Percentiles rank a stretch among this genome's conserved stretches.
These are phyloP conservation scores for Pyrenula aspistea DNA, from an alignment of 495 filamentous ascomycete genomes.

Conservation along the genomic window DNA sequence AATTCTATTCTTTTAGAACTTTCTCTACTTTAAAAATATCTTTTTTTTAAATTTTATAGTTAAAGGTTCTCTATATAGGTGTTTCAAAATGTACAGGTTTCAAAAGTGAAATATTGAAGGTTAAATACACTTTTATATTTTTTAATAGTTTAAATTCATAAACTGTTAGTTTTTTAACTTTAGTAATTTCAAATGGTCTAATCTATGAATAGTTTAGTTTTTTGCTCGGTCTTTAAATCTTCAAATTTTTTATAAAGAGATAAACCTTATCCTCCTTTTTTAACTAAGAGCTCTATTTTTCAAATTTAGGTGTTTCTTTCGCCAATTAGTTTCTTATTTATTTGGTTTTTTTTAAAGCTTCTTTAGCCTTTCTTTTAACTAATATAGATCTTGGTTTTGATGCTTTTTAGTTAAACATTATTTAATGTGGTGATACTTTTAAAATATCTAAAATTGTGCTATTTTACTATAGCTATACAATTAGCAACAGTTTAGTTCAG, in stretches of 20 bases:
- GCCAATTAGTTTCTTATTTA: background rate
- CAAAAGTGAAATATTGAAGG: background rate
- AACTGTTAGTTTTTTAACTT: background rate
- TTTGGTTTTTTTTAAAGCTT: background rate
- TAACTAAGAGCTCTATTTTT: background rate
- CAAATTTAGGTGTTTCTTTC: too few relatives aligned
- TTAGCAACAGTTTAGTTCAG: background rate
- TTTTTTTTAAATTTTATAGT: background rate
- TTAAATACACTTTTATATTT: background rate
- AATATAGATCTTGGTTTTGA: background rate
- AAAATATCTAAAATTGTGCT: background rate
- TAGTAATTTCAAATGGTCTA: background rate
- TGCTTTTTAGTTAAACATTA: background rate
- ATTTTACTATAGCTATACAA: background rate
- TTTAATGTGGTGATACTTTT: background rate
- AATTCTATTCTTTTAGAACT: background rate
- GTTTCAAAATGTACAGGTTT: background rate
- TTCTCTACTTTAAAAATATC: background rate
- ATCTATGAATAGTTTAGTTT: slow-evolving; percentile 1
- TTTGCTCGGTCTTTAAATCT: background rate
- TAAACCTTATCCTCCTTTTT: background rate
- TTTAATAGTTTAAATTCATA: background rate
- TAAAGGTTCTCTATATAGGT: background rate
- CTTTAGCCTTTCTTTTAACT: background rate
- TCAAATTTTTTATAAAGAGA: background rate